These are phyloP conservation scores for Colletotrichum lupini DNA, from an alignment of 2,329 filamentous ascomycete species.

Conservation along the genomic window DNA sequence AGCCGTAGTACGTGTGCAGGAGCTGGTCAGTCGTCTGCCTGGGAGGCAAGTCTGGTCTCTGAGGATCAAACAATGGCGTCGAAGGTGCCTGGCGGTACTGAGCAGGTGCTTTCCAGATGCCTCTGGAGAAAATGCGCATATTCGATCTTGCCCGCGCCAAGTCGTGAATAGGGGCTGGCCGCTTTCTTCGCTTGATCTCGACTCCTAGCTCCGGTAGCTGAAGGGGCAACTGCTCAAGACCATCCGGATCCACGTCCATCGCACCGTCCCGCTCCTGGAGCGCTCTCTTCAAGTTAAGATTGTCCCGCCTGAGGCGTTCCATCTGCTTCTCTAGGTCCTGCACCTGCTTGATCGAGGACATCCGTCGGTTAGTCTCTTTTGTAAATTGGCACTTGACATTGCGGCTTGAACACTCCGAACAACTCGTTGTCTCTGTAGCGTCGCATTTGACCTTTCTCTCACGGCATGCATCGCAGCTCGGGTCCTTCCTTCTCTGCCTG, in stretches of 20 bases:
- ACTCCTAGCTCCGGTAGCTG: constrained; percentile 74
- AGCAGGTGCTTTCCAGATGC: constrained; percentile 82
- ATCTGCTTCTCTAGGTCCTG: constrained; percentile 97
- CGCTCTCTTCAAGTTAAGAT: constrained; percentile 76
- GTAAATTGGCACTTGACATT: constrained; percentile 99
- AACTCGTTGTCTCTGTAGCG: constrained; percentile 94
- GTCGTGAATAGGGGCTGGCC: constrained; percentile 72
- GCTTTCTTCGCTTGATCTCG: constrained; percentile 72
- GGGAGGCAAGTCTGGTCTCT: constrained; percentile 75
- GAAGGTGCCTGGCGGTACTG: constrained; percentile 68
- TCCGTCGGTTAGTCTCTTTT: constrained; percentile 97
- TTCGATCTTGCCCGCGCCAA: constrained; percentile 78
- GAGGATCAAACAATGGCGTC: constrained; percentile 58
- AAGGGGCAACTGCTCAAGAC: constrained; percentile 60
- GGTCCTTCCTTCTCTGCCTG: constrained; percentile 93
- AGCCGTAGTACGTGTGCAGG: constrained; percentile 79
- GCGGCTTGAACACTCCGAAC: constrained; percentile 95
- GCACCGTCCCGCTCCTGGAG: constrained; percentile 63
- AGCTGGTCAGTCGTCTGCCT: constrained; percentile 77
- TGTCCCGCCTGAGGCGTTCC: constrained; percentile 81
- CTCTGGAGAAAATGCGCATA: constrained; percentile 78
- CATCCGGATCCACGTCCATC: constrained; percentile 61
- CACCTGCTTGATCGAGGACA: constrained; percentile 99
- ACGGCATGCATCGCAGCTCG: constrained; percentile 95
- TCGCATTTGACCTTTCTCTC: constrained; percentile 91